phyloP scores from a whole-genome alignment of 306 rosid genomes.

The Mimosa bimucronata region DNA sequence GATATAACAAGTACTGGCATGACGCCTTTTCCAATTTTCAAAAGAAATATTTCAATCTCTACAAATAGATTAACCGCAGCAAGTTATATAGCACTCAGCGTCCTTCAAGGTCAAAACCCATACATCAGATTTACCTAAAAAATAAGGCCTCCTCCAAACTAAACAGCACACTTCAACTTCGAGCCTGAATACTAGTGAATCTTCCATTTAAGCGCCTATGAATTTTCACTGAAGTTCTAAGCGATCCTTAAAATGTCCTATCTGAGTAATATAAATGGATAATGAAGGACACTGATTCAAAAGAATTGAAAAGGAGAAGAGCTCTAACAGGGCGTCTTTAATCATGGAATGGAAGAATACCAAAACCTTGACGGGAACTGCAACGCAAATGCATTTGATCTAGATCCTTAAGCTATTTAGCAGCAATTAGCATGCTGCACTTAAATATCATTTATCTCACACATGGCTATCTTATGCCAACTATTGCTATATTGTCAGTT shows the following conservation, averaged over 20 bases:
- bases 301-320: neutral
- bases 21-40: neutral
- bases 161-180: neutral
- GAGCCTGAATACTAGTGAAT: neutral
- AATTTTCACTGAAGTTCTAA: neutral
- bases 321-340: neutral
- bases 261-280: neutral
- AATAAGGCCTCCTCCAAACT: neutral
- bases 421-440: constrained; percentile 17
- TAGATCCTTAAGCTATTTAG: constrained; percentile 19
- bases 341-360: constrained; percentile 16
- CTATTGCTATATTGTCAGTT: neutral
- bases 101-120: neutral
- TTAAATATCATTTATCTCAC: constrained; percentile 16
- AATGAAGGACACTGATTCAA: neutral
- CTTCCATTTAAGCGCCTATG: neutral
- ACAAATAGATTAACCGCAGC: neutral
- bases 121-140: neutral
- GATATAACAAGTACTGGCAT: neutral
- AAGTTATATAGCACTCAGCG: neutral
- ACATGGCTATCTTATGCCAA: constrained; percentile 4
- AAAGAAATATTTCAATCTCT: neutral
- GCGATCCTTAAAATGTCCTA: neutral
- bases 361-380: constrained; percentile 3
- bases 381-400: neutral